Base-by-base conservation (phyloP, 2,329 filamentous ascomycete species). In the Stemphylium beticola region DNA sequence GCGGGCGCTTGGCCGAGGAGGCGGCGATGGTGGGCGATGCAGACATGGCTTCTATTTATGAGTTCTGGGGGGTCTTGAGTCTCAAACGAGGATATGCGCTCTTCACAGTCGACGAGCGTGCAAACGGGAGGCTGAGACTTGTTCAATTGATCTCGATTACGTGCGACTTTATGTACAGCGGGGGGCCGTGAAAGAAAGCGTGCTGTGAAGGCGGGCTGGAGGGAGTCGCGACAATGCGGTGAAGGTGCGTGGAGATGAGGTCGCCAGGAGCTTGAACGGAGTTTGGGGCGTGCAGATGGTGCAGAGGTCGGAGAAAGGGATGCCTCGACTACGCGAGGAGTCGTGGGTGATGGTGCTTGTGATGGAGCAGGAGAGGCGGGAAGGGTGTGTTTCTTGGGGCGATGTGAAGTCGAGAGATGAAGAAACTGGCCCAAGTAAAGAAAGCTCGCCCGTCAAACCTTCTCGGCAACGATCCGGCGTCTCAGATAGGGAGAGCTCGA, bases 181-280 rank as follows among this genome's bases (percentile, higher is more conserved):
- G 85, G 85, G 84, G 26, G 86, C 88, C 90, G 88, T 68, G 81
- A 91, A 92, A 82, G 88, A 92, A 93, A 93, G 92, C 89, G 87
- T 90, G 91, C 88, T 92, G 90, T 93, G 90, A 77, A 81, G 71
- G 66, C 67, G 68, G 49, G 50, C 58, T 68, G 65, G 48, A 55
- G 60, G 65, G 67, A 63, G 64, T 53, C 66, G 73, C 67, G 67
- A 64, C 55, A 59, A 62, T 60, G 62, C 63, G 61, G 62, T 67
- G 61, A 49, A 60, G 59, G 58, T 61, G 64, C 61, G 67, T 55
- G 57, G 57, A 71, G 69, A 68, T 63, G 67, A 74, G 69, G 61
- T 70, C 69, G 68, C 65, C 68, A 68, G 51, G 63, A 71, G 65
- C 65, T 65, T 61, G 66, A 62, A 62, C 60, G 65, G 62, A 62